Base-by-base conservation (phyloP, 306 rosid genomes). In the Castanea mollissima region DNA sequence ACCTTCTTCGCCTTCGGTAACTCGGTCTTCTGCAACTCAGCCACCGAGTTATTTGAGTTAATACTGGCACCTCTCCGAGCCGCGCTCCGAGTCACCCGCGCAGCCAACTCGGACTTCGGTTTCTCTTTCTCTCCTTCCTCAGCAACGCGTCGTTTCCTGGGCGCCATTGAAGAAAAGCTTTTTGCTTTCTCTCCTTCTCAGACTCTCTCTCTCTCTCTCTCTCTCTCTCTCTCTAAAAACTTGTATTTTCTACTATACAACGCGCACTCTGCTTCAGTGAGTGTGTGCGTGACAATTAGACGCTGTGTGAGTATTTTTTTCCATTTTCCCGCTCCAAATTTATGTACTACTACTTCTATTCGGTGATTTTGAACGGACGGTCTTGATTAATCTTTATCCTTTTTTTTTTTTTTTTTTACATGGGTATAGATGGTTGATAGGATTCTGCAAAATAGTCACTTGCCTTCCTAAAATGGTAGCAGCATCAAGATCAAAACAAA, bases 101-200 rank as follows among this genome's bases (percentile, higher is more conserved):
- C 32, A 14, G 78, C 27, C 82, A 58, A 52, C 38, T 41, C 54
- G 13, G 65, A 27, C 78, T 82, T 65, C 55, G 55, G 16, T 49
- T 49, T 49, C 15, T 49, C 54, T 49, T 49, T 49, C 60, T 41
- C 51, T 23, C 82, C 85, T 15, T 56, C 73, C 71, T 75, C 69
- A 59, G 16, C 34, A 1, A n/a, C 72, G 58, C 18, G 70, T 54
- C 87, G 76, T 62, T 85, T 88, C 81, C 27, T 85, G 8, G 87
- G 89, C 68, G 87, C 88, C 91, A 88, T 88, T 9, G n/a, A 7
- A 34, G 67, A 58, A 38, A 25, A 25, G 20, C 54, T 49, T 49
- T 49, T 49, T 10, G 54, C 5, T 12, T 49, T 49, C 54, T 46
- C 16, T 10, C 54, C 11, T 46, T 10, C 15, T 13, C 54, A 56